phyloP scores from a whole-genome alignment of 352 stramenopile species.

The Globisporangium ultimum region DNA sequence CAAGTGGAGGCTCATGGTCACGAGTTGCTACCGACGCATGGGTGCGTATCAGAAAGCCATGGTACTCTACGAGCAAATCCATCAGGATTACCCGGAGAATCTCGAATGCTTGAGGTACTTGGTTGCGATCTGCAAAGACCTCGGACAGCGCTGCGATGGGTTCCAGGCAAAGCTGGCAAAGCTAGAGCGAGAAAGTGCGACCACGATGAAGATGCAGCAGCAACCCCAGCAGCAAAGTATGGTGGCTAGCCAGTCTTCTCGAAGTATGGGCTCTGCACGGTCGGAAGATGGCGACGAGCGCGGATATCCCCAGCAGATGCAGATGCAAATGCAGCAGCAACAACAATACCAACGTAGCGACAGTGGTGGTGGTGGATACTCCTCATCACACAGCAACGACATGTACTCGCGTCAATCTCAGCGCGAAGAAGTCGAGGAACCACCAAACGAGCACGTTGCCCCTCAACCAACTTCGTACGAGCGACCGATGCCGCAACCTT shows the following conservation, averaged over 20 bases:
- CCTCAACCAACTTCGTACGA: slow-evolving; percentile 33
- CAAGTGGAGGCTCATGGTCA: slow-evolving; percentile 97
- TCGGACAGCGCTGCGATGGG: slow-evolving; percentile 89
- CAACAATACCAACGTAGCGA: slow-evolving; percentile 27
- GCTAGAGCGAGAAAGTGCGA: slow-evolving; percentile 63
- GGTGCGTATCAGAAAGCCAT: slow-evolving; percentile 91
- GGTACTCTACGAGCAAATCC: slow-evolving; percentile 93
- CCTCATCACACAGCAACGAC: slow-evolving; percentile 1
- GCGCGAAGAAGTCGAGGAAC: slow-evolving; percentile 17
- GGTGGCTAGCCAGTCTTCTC: slow-evolving; percentile 11
- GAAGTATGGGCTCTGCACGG: slow-evolving; percentile 17
- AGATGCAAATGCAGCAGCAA: slow-evolving; percentile 15
- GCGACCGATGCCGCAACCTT: slow-evolving; percentile 19
- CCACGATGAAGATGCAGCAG: slow-evolving; percentile 29
- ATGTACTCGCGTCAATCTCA: slow-evolving; percentile 22
- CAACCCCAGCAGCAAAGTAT: slow-evolving; percentile 18
- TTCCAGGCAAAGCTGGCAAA: slow-evolving; percentile 93
- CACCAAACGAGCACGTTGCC: slow-evolving; percentile 34
- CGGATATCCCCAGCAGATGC: slow-evolving; percentile 23
- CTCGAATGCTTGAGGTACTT: slow-evolving; percentile 91
- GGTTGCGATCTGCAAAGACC: slow-evolving; percentile 93
- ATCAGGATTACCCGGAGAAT: slow-evolving; percentile 93
- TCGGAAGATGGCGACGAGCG: slow-evolving; percentile 28
- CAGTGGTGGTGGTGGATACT: slow-evolving; percentile 7
- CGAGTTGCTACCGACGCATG: slow-evolving; percentile 94